phyloP scores from a whole-genome alignment of 352 stramenopile species.

The Pythium rhizo-oryzae region DNA sequence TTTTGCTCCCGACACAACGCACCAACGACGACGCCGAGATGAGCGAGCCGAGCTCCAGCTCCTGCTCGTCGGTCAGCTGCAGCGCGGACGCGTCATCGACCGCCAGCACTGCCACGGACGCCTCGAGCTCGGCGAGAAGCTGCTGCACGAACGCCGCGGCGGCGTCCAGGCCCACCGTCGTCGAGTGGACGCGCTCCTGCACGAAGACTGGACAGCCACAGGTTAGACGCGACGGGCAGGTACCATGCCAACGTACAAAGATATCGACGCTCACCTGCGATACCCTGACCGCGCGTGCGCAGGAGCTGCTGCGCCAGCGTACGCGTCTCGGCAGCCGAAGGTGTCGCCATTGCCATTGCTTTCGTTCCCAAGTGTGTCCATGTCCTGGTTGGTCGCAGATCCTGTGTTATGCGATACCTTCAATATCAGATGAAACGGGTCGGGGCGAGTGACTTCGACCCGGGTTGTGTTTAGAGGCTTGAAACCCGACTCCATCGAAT shows the following conservation, averaged over 20 bases:
- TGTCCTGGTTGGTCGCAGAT: not conserved
- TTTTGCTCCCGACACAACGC: not conserved
- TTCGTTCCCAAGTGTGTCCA: conserved; percentile 12
- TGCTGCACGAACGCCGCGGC: conserved; percentile 67
- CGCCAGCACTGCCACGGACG: conserved; percentile 41
- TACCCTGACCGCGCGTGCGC: conserved; percentile 31
- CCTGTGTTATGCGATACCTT: conserved; percentile 7
- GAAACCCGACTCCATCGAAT: not conserved
- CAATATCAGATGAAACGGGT: not conserved
- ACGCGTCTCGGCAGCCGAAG: not conserved
- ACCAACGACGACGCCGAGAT: conserved; percentile 45
- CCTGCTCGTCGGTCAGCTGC: conserved; percentile 47
- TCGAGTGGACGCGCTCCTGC: conserved; percentile 80
- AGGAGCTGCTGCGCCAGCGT: conserved; percentile 36
- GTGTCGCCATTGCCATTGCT: conserved; percentile 22
- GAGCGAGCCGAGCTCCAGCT: conserved; percentile 72
- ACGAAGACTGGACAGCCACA: conserved; percentile 50
- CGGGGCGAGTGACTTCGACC: not conserved
- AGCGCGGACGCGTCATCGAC: not conserved
- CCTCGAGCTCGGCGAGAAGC: conserved; percentile 67
- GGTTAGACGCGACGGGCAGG: not conserved
- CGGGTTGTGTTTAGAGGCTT: not conserved
- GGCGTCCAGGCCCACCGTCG: conserved; percentile 52
- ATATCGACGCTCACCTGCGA: conserved; percentile 20
- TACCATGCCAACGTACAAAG: not conserved